Conservation (phyloP, 106 monocot genomes). For the Platanthera guangdongensis region DNA sequence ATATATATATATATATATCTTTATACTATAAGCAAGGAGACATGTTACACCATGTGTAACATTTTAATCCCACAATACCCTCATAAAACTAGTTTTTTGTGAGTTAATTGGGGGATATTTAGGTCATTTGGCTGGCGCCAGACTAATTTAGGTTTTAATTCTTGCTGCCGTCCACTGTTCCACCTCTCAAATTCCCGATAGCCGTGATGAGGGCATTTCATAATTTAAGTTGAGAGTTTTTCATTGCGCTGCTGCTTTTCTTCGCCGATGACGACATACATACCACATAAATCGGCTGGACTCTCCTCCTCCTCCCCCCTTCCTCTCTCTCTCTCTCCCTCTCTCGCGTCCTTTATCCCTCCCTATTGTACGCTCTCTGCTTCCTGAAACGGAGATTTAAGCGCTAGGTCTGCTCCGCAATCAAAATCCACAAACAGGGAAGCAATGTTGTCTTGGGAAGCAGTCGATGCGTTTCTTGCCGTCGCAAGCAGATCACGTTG, state of each 20-base stretch:
- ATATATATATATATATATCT: too few relatives aligned
- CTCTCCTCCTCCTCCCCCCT: background rate
- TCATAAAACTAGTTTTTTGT: too few relatives aligned
- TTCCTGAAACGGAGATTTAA: background rate
- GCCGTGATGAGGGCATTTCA: too few relatives aligned
- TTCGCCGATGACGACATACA: background rate
- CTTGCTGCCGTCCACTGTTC: too few relatives aligned
- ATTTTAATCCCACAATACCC: too few relatives aligned
- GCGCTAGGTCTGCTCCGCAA: background rate
- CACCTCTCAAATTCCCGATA: too few relatives aligned
- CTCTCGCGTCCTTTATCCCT: too few relatives aligned
- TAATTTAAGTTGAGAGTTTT: background rate
- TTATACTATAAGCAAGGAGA: too few relatives aligned
- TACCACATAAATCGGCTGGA: background rate
- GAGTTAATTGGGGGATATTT: too few relatives aligned
- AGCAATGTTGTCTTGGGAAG: conserved; percentile 37
- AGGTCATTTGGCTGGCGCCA: too few relatives aligned
- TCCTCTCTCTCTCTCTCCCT: background rate
- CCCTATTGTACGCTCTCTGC: background rate
- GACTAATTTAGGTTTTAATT: too few relatives aligned
- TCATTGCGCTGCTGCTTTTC: background rate
- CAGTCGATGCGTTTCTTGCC: conserved; percentile 49
- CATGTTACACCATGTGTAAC: too few relatives aligned
- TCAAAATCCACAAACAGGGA: background rate
- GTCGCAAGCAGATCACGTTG: conserved; percentile 51